A percentile compares a stretch with the other conserved stretches of the same genome.
These are phyloP conservation scores for Phytophthora pinifolia DNA, from an alignment of 352 stramenopile species.

Conservation along the genomic window DNA sequence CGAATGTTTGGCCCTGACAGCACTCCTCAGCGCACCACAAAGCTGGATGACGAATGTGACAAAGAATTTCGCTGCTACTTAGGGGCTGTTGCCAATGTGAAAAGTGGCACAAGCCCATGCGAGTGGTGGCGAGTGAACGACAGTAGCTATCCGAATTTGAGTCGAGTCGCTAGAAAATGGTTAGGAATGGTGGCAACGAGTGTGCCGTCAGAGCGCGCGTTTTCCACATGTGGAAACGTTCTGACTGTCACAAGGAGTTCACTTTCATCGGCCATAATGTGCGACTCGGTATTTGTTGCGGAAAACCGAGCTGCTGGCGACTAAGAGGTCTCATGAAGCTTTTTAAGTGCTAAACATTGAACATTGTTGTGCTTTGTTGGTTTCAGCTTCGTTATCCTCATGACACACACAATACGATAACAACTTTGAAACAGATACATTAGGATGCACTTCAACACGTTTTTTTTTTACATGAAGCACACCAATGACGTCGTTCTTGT, in stretches of 20 bases:
- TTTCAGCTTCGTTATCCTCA: too few relatives aligned
- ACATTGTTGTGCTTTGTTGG: too few relatives aligned
- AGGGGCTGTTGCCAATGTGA: background rate
- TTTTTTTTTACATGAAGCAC: too few relatives aligned
- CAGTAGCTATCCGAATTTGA: background rate
- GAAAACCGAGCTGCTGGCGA: background rate
- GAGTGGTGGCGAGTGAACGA: slow-evolving; percentile 2
- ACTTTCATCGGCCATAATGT: slow-evolving; percentile 2
- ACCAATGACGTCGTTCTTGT: too few relatives aligned
- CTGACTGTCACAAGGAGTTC: slow-evolving; percentile 13
- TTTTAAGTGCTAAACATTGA: too few relatives aligned
- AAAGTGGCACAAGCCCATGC: background rate
- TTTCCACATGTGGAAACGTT: slow-evolving; percentile 17
- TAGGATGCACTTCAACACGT: too few relatives aligned
- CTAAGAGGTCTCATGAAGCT: too few relatives aligned
- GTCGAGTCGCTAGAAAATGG: slow-evolving; percentile 2
- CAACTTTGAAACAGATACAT: too few relatives aligned
- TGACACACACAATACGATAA: too few relatives aligned
- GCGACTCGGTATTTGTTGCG: slow-evolving; percentile 15
- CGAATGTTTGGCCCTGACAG: slow-evolving; percentile 4
- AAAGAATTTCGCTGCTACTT: slow-evolving; percentile 4
- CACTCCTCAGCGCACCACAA: background rate
- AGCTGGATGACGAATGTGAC: background rate
- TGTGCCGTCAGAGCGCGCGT: slow-evolving; percentile 19
- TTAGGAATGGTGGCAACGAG: slow-evolving; percentile 13